A percentile compares a stretch with the other conserved stretches of the same genome.
phyloP scores from a whole-genome alignment of 192 early-diverging fungal genomes.

The Geranomyces variabilis region DNA sequence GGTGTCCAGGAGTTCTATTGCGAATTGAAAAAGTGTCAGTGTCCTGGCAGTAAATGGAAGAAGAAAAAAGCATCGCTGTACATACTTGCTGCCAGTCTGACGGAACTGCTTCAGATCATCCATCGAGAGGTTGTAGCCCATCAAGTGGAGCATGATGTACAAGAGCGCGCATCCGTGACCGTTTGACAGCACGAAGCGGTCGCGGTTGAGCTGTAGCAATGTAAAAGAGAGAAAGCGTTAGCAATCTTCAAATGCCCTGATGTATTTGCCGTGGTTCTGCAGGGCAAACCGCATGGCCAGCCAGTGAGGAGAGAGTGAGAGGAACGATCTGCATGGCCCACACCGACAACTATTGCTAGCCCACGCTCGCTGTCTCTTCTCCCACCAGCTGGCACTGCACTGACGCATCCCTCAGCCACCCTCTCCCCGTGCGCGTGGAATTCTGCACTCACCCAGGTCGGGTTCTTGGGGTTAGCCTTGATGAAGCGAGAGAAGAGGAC shows the following conservation, averaged over 20 bases:
- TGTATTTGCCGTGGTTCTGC: too few species aligned
- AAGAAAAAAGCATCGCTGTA: conserved; percentile 13
- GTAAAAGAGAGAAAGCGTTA: background rate
- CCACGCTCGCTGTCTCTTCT: too few species aligned
- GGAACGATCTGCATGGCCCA: too few species aligned
- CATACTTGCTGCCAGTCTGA: conserved; percentile 78
- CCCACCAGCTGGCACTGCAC: too few species aligned
- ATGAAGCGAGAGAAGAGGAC: conserved; percentile 85
- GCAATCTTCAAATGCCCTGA: too few species aligned
- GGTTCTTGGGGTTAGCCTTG: conserved; percentile 83
- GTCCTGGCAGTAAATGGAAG: conserved; percentile 13
- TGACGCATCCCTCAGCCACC: too few species aligned
- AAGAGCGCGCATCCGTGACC: conserved; percentile 94
- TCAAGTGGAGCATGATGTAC: conserved; percentile 86
- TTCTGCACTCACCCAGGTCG: conserved; percentile 81
- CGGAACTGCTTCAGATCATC: conserved; percentile 92
- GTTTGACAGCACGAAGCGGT: conserved; percentile 97
- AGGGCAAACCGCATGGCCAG: too few species aligned
- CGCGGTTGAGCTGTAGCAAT: conserved; percentile 73
- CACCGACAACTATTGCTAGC: too few species aligned
- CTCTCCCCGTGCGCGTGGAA: too few species aligned
- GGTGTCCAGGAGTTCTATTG: conserved; percentile 91
- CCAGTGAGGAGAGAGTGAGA: too few species aligned
- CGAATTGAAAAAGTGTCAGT: too few species aligned
- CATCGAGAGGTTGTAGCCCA: conserved; percentile 84